Conservation (phyloP, 495 filamentous ascomycete genomes). For the Xylaria cubensis region DNA sequence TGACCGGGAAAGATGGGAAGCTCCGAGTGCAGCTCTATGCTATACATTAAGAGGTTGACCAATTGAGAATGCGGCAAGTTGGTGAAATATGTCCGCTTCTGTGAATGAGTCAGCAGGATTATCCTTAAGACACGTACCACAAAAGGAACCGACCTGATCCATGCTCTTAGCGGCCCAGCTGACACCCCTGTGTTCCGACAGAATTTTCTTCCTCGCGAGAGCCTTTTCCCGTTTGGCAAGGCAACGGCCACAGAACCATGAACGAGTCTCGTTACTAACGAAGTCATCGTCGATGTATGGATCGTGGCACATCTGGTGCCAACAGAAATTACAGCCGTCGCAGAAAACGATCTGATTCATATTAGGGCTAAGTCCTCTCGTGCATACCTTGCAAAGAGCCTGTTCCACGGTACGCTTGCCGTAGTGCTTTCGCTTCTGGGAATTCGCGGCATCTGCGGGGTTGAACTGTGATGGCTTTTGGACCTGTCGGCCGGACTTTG, state of each 20-base stretch:
- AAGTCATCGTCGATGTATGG: constrained; percentile 77
- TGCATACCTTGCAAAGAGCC: constrained; percentile 76
- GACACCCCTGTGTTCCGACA: constrained; percentile 40
- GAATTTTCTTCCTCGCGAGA: constrained; percentile 44
- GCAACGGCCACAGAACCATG: constrained; percentile 82
- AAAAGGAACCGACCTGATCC: constrained; percentile 49
- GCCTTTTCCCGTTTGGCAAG: constrained; percentile 55
- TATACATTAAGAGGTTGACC: constrained; percentile 46
- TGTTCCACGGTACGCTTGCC: constrained; percentile 59
- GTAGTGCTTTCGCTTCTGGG: constrained; percentile 50
- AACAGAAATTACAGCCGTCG: constrained; percentile 85
- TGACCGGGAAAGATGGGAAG: constrained; percentile 51
- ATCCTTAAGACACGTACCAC: constrained; percentile 43
- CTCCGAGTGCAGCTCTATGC: constrained; percentile 48
- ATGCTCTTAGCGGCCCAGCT: constrained; percentile 53
- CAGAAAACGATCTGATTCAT: constrained; percentile 94
- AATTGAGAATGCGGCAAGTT: constrained; percentile 46
- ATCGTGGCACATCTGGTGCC: constrained; percentile 92
- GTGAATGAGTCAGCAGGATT: constrained; percentile 26
- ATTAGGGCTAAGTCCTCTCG: constrained; percentile 73
- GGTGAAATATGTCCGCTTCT: constrained; percentile 50
- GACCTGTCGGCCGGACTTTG: constrained; percentile 84
- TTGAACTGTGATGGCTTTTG: constrained; percentile 75
- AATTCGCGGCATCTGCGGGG: constrained; percentile 58
- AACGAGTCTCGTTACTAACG: constrained; percentile 65